Evolutionary conservation across 768 basidiomycete species (phyloP).

Genomic region (Glaciozyma antarctica): DNA sequence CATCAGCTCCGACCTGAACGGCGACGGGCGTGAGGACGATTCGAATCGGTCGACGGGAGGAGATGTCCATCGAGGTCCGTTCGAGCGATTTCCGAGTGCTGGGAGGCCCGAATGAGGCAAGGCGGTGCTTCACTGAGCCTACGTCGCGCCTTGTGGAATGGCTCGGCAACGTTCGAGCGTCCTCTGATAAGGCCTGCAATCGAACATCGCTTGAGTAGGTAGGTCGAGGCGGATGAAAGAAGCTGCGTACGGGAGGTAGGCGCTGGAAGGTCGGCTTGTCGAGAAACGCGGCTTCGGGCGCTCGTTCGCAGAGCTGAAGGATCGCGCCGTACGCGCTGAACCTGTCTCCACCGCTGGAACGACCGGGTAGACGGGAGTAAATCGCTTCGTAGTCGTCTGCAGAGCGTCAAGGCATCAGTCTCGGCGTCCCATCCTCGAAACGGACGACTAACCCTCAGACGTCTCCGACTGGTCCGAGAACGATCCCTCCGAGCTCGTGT

Average conservation of each 20-base stretch:
- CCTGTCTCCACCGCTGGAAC: constrained; percentile 3
- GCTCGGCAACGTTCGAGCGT: background rate
- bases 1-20: constrained; percentile 13
- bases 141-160: background rate
- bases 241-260: background rate
- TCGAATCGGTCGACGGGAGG: constrained; percentile 1
- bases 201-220: background rate
- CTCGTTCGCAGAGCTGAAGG: constrained; percentile 9
- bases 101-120: background rate
- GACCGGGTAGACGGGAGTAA: background rate
- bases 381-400: constrained; percentile 5
- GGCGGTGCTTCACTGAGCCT: background rate
- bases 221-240: no score
- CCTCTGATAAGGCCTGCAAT: background rate
- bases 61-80: background rate
- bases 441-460: background rate
- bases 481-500: background rate
- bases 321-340: constrained; percentile 19
- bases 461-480: background rate
- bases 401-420: background rate
- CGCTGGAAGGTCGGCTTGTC: constrained; percentile 11
- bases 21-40: constrained; percentile 18
- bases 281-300: constrained; percentile 9
- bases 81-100: background rate
- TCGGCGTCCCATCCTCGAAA: background rate